Evolutionary conservation across 2,329 filamentous ascomycete species (phyloP).

Genomic region (Hypoxylon sp.): DNA sequence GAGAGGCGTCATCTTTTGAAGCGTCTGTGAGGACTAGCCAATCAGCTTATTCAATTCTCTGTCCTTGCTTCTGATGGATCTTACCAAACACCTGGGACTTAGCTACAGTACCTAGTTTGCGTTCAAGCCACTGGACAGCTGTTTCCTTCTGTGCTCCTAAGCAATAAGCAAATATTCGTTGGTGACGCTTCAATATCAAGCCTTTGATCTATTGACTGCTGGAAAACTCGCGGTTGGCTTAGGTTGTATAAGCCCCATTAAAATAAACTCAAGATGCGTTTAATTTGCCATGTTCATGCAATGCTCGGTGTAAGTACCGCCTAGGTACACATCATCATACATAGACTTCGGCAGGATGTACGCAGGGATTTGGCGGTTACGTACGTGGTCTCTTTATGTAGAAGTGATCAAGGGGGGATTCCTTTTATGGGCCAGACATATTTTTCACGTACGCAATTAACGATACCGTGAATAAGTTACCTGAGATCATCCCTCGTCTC

Average conservation of each 20-base stretch:
- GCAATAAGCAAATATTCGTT: neutral
- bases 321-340: slow-evolving; percentile 9
- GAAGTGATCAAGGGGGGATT: neutral
- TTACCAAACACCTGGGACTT: neutral
- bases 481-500: neutral
- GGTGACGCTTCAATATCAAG: neutral
- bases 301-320: slow-evolving; percentile 9
- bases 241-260: neutral
- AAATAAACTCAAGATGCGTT: neutral
- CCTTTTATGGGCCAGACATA: too few species aligned
- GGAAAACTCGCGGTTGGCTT: neutral
- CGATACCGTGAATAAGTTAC: neutral
- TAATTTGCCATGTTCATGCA: slow-evolving; percentile 10
- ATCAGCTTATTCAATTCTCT: neutral
- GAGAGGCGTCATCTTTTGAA: slow-evolving; percentile 12
- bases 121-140: neutral
- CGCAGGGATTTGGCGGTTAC: neutral
- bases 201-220: neutral
- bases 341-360: neutral
- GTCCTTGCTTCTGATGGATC: slow-evolving; percentile 1
- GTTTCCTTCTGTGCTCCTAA: neutral
- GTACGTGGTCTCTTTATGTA: neutral
- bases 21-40: slow-evolving; percentile 8
- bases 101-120: neutral
- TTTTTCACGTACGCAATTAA: neutral